phyloP scores from a whole-genome alignment of 2,329 filamentous ascomycete genomes.

The Botrytis pseudocinerea region DNA sequence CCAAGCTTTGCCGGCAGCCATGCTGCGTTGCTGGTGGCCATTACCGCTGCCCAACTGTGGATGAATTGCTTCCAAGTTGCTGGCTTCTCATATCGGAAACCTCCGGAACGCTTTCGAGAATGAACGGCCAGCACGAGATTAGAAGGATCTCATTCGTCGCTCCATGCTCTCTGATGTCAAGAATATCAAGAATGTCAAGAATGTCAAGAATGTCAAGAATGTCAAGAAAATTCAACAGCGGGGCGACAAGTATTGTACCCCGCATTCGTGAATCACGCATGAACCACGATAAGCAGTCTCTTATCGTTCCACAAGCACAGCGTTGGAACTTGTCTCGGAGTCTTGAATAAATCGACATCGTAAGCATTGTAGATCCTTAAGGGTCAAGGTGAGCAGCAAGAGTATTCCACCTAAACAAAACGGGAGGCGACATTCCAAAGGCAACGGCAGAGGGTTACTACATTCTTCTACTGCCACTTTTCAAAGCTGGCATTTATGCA shows the following conservation, averaged over 20 bases:
- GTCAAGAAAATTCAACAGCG: not conserved
- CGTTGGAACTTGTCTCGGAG: not conserved
- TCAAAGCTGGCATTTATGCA: not conserved
- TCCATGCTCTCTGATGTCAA: not conserved
- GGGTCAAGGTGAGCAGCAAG: not conserved
- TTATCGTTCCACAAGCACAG: slow-evolving; percentile 8
- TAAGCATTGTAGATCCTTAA: not conserved
- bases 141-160: not conserved
- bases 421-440: not conserved
- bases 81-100: not conserved
- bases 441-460: not conserved
- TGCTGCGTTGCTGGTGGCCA: not conserved
- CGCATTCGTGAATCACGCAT: slow-evolving; percentile 13
- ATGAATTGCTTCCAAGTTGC: not conserved
- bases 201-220: not conserved
- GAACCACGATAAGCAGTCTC: slow-evolving; percentile 16
- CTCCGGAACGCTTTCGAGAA: not conserved
- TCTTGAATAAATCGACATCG: not conserved
- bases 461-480: not conserved
- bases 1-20: not conserved
- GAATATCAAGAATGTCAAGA: not conserved
- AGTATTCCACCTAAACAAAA: not conserved
- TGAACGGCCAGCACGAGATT: not conserved
- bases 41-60: not conserved
- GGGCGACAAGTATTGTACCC: slow-evolving; percentile 9